Conservation (phyloP, 2,329 filamentous ascomycete species). For the Dryadomyces sulphureus region DNA sequence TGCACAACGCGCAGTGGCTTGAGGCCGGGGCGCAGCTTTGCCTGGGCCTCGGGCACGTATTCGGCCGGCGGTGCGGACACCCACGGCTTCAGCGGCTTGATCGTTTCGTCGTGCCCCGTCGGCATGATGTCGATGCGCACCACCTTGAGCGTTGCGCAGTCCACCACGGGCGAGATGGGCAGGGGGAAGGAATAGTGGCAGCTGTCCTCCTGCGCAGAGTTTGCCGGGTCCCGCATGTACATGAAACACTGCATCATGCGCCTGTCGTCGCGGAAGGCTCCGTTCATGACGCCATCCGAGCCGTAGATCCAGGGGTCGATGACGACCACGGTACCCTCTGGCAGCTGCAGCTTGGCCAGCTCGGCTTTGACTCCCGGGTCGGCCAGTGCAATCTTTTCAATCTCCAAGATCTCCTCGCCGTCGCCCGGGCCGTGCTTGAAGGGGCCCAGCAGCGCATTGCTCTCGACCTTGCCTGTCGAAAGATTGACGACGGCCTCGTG, state of each 20-base stretch:
- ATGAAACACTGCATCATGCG: slow-evolving; percentile 45
- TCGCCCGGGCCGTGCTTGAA: slow-evolving; percentile 43
- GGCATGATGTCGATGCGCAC: slow-evolving; percentile 28
- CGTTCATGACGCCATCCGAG: slow-evolving; percentile 24
- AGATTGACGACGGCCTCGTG: slow-evolving; percentile 38
- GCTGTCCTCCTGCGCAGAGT: slow-evolving; percentile 48
- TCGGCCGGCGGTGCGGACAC: slow-evolving; percentile 20
- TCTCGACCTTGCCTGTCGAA: slow-evolving; percentile 1
- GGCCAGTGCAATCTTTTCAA: slow-evolving; percentile 39
- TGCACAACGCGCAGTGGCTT: slow-evolving; percentile 34
- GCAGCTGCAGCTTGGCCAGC: slow-evolving; percentile 45
- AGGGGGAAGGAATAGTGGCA: slow-evolving; percentile 45
- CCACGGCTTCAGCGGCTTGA: slow-evolving; percentile 18
- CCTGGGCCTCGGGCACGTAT: slow-evolving; percentile 20
- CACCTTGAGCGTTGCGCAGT: slow-evolving; percentile 30
- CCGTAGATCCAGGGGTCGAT: slow-evolving; percentile 52
- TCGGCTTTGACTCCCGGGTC: slow-evolving; percentile 43
- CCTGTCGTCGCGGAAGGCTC: slow-evolving; percentile 3
- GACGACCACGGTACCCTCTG: slow-evolving; percentile 41
- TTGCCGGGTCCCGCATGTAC: slow-evolving; percentile 50
- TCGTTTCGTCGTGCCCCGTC: slow-evolving; percentile 28
- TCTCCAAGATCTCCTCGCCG: slow-evolving; percentile 40
- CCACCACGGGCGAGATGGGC: slow-evolving; percentile 39
- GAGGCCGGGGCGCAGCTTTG: slow-evolving; percentile 26
- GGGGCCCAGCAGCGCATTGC: slow-evolving; percentile 21